Evolutionary conservation across 768 basidiomycete genomes (phyloP).

Genomic region (Phanerochaete sordida): DNA sequence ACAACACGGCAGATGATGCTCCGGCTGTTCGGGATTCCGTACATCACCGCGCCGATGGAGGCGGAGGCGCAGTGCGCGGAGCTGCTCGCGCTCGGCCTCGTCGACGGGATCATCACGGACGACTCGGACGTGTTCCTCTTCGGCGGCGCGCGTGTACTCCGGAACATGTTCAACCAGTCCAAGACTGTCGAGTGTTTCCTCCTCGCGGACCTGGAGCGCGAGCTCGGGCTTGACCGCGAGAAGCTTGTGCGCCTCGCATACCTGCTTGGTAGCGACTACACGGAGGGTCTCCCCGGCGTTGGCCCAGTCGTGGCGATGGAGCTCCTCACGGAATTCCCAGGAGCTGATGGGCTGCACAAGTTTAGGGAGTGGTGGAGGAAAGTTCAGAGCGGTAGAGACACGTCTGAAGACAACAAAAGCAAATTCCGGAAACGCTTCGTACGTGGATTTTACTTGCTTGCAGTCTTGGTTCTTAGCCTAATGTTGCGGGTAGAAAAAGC

Average conservation of each 20-base stretch:
- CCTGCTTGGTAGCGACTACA: constrained; percentile 94
- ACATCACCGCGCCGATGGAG: constrained; percentile 98
- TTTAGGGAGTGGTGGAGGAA: constrained; percentile 95
- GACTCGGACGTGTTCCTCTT: constrained; percentile 99
- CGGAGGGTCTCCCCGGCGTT: constrained; percentile 86
- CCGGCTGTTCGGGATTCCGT: constrained; percentile 93
- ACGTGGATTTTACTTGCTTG: constrained; percentile 30
- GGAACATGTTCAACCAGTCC: constrained; percentile 99
- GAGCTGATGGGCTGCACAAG: constrained; percentile 73
- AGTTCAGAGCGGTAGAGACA: constrained; percentile 89
- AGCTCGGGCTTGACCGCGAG: constrained; percentile 83
- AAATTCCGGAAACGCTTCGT: constrained; percentile 86
- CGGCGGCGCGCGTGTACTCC: constrained; percentile 92
- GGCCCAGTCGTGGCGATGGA: constrained; percentile 98
- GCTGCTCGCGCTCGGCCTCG: constrained; percentile 77
- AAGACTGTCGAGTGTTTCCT: constrained; percentile 98
- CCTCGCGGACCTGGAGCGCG: constrained; percentile 75
- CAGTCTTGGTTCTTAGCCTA: neutral
- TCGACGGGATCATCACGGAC: constrained; percentile 98
- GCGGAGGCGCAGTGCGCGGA: constrained; percentile 98
- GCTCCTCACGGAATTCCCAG: constrained; percentile 89
- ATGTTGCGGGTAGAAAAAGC: constrained; percentile 65
- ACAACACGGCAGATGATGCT: constrained; percentile 65
- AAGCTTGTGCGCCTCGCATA: constrained; percentile 88
- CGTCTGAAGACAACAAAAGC: constrained; percentile 62